Base-by-base conservation (phyloP, 1,284 basidiomycete genomes). In the Chalciporus sp. region DNA sequence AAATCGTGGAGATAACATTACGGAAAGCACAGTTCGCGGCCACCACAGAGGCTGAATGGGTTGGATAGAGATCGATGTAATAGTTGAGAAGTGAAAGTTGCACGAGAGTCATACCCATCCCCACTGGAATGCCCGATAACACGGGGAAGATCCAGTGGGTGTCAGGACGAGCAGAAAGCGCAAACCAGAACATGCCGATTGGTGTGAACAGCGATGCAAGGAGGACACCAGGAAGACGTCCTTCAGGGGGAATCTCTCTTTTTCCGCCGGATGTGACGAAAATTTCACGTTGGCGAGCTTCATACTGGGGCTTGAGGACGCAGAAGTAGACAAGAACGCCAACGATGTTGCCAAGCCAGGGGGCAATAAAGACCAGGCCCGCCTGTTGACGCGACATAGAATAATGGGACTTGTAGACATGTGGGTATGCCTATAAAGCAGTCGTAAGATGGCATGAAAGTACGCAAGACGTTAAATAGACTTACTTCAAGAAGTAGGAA, bases 41-140 rank as follows among this genome's bases (percentile, higher is more conserved):
- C 9, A 69, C 50, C 2, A 67, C 63, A 4, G 65, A 69, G 7
- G 67, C 66, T 0, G 66, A 66, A 28, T 50, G 57, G 7, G 61
- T 58, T 7, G 65, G 67, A 33, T 64, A 69, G 47, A 69, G 65
- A 29, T 69, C 65, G 33, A 69, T 69, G 40, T 67, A 66, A 20
- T 67, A 66, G 31, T 64, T 69, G 42, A 66, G 37, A 44, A 67
- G 37, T 1, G 65, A 68, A 5, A 69, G 29, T 26, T 69, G 63
- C 3, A 69, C 20, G n/a, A 69, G 57, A 7, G 67, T 67, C 67
- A 68, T 67, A 0, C 67, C 61, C 47, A 69, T 61, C 17, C 65
- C 65, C 12, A 67, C 55, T 0, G 65, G 65, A 19, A 67, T 37
- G 20, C 67, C 65, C 0, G 65, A 67, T 19, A 68, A 26, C 10